These are phyloP conservation scores for Arctium lappa DNA, from an alignment of 129 eudicot genomes.

Conservation along the genomic window DNA sequence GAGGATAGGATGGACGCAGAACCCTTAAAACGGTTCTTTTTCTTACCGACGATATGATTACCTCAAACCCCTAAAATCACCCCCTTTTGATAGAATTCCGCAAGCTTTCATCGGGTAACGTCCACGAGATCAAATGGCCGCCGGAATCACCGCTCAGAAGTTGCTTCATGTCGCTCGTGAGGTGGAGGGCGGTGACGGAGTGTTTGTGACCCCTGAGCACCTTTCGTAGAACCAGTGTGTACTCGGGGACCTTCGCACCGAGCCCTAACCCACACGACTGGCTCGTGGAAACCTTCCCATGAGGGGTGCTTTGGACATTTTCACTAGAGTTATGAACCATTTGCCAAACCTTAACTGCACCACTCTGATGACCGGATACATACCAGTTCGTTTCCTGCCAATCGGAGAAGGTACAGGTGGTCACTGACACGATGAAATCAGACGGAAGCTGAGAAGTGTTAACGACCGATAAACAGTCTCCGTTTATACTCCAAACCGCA, in stretches of 20 bases:
- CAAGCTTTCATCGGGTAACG: conserved; percentile 75
- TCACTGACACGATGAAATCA: conserved; percentile 69
- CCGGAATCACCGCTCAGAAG: conserved; percentile 84
- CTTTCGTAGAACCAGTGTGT: conserved; percentile 69
- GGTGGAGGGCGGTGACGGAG: conserved; percentile 79
- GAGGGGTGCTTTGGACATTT: conserved; percentile 34
- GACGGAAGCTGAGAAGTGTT: conserved; percentile 99
- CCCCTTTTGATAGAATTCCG: conserved; percentile 62
- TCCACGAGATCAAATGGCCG: conserved; percentile 92
- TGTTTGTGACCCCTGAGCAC: conserved; percentile 81
- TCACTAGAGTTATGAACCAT: conserved; percentile 69
- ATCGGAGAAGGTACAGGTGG: conserved; percentile 82
- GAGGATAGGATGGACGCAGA: conserved; percentile 15
- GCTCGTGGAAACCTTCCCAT: conserved; percentile 3
- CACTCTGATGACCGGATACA: conserved; percentile 97
- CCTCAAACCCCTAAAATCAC: conserved; percentile 26
- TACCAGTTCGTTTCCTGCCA: conserved; percentile 88
- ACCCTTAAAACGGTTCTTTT: neutral
- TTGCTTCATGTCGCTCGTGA: conserved; percentile 80
- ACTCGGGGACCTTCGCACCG: conserved; percentile 65
- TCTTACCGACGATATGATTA: neutral
- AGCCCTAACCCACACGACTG: conserved; percentile 47
- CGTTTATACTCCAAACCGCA: conserved; percentile 91
- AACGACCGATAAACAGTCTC: conserved; percentile 77
- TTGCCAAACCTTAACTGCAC: conserved; percentile 92